A percentile compares a stretch with the other conserved stretches of the same genome.
These are phyloP conservation scores for Candida sphagnicola DNA, from an alignment of 805 yeast genomes.

Conservation along the genomic window DNA sequence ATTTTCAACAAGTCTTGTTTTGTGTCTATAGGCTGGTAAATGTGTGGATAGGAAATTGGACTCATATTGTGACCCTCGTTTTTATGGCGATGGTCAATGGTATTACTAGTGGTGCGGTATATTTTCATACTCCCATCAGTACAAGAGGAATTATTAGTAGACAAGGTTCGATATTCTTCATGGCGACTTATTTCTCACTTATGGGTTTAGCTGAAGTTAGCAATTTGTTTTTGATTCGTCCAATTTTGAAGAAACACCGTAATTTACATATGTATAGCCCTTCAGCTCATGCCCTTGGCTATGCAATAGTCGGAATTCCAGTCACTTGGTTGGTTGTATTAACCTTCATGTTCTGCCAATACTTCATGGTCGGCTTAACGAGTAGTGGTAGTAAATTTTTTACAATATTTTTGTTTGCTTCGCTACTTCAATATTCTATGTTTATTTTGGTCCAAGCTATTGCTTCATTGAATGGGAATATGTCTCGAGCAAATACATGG, in stretches of 20 bases:
- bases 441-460: constrained; percentile 52
- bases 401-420: constrained; percentile 44
- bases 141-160: constrained; percentile 52
- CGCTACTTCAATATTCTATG: constrained; percentile 47
- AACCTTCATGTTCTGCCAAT: constrained; percentile 46
- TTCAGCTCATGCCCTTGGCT: constrained; percentile 61
- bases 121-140: constrained; percentile 43
- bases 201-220: constrained; percentile 55
- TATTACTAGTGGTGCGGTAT: constrained; percentile 53
- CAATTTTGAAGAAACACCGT: constrained; percentile 57
- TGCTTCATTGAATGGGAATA: constrained; percentile 45
- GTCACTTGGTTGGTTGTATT: constrained; percentile 42
- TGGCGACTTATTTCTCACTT: constrained; percentile 59
- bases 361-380: constrained; percentile 52
- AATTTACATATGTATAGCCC: constrained; percentile 56
- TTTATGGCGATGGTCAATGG: constrained; percentile 51
- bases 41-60: constrained; percentile 37
- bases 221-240: constrained; percentile 51
- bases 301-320: constrained; percentile 56
- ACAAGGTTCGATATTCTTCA: constrained; percentile 65
- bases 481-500: constrained; percentile 57
- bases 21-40: neutral
- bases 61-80: constrained; percentile 39
- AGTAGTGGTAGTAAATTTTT: constrained; percentile 53
- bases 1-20: neutral